Evolutionary conservation across 257 asterid species (phyloP).

Genomic region (Orobanche coerulescens): DNA sequence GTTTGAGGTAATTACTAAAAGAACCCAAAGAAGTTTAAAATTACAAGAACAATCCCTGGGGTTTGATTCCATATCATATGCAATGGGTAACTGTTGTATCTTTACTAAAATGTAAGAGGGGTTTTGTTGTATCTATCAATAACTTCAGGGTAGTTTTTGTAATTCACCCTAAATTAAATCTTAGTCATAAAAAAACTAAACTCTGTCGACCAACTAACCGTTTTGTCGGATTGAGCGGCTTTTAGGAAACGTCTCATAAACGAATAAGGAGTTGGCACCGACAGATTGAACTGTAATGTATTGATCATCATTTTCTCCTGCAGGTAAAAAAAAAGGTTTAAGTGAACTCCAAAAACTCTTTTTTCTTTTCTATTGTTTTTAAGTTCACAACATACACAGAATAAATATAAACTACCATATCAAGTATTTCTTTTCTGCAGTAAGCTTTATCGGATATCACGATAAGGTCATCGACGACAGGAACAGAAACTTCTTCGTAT

Average conservation of each 20-base stretch:
- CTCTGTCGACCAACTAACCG: slow-evolving; percentile 33
- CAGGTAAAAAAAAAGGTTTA: not conserved
- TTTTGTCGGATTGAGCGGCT: slow-evolving; percentile 60
- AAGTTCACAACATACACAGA: no score
- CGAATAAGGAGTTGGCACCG: slow-evolving; percentile 61
- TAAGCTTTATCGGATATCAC: slow-evolving; percentile 77
- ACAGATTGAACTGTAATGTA: slow-evolving; percentile 55
- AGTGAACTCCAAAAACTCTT: not conserved
- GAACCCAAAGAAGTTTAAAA: not conserved
- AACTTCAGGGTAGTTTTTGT: no score
- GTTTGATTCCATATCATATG: no score
- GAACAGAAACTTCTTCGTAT: slow-evolving; percentile 84
- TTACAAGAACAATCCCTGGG: no score
- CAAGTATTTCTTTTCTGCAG: slow-evolving; percentile 58
- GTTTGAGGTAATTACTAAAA: no score
- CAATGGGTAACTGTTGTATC: no score
- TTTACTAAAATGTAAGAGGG: no score
- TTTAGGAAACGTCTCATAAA: slow-evolving; percentile 62
- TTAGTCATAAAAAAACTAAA: no score
- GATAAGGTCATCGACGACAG: slow-evolving; percentile 72
- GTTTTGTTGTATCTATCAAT: no score
- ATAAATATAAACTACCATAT: slow-evolving; percentile 40
- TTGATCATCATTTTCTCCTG: slow-evolving; percentile 72
- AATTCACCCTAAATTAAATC: no score
- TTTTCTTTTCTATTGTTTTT: not conserved